A percentile compares a stretch with the other conserved stretches of the same genome.
phyloP scores from a whole-genome alignment of 257 asterid genomes.

The Cordia subcordata region DNA sequence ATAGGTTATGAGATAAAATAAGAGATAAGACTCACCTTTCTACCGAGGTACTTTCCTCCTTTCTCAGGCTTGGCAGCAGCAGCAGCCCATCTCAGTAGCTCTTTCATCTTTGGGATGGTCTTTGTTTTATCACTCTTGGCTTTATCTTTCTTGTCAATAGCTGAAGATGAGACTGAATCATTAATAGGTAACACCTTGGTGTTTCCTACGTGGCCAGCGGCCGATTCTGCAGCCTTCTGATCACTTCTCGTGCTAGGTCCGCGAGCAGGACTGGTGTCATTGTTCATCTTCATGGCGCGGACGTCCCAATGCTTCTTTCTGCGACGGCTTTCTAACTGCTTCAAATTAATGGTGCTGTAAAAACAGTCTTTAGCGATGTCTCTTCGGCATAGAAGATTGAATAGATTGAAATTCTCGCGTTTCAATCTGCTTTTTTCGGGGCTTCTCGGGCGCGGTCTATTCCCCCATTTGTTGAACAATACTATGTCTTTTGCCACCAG shows the following conservation, averaged over 20 bases:
- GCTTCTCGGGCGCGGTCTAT: constrained; percentile 14
- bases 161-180: constrained; percentile 19
- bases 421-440: constrained; percentile 24
- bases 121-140: constrained; percentile 47
- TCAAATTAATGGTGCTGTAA: constrained; percentile 36
- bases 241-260: too few species aligned
- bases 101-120: constrained; percentile 60
- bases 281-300: constrained; percentile 38
- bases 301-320: constrained; percentile 18
- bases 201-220: constrained; percentile 20
- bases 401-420: constrained; percentile 7
- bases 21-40: constrained; percentile 39
- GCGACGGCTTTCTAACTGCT: constrained; percentile 16
- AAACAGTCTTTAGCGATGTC: constrained; percentile 45
- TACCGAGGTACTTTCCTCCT: constrained; percentile 44
- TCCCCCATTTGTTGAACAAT: neutral
- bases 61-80: constrained; percentile 36
- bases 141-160: constrained; percentile 31
- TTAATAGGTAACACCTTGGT: constrained; percentile 51
- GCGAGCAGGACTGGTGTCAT: constrained; percentile 39
- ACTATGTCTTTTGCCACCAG: constrained; percentile 9
- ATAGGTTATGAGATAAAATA: too few species aligned
- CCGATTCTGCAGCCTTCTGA: neutral
- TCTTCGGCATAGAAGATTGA: constrained; percentile 20
- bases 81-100: constrained; percentile 69